Evolutionary conservation across 2,329 filamentous ascomycete genomes (phyloP), one percentile per base, ranked within the genome.

Genomic region (Nannizziopsis barbatae): DNA sequence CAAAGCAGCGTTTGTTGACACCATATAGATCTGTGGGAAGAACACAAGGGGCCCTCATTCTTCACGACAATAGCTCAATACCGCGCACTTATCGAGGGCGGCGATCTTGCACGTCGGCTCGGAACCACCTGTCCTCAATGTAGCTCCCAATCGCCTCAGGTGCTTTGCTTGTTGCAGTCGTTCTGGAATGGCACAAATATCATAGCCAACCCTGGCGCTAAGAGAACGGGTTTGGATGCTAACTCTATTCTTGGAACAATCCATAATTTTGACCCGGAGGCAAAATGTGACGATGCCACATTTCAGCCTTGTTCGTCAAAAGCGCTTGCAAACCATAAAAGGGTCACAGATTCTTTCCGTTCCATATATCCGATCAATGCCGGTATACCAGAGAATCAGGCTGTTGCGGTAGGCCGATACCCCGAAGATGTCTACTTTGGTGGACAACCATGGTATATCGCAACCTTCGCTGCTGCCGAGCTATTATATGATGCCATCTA

Each of bases 391-490:
- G 64, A 74, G 30, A 80, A 81, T 15, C 64, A 66, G 12, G 82
- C 82, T 6, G 72, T 79, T 8, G 74, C 78, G 5, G 69, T 83
- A 5, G 83, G 83, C 39, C 71, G 83, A 51, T 86, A 87, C 60
- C 66, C 79, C 0, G 82, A 86, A 62, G 86, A 92, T 57, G 67
- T 72, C 11, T 90, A 89, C 65, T 83, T 80, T 64, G 78, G 77
- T 51, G 84, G 84, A 5, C 86, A 90, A 62, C 84, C 85, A 2
- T 90, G 85, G 85, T 85, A 86, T 57, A 72, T 89, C 7, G 75
- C 76, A 55, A 89, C 83, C 1, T 73, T 86, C 32, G 84, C 83
- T 0, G 83, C 83, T 0, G 86, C 84, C 11, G 86, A 92, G 62
- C 79, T 85, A 61, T 75, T 92, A 2, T 90, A 88, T 61, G 81